phyloP scores from a whole-genome alignment of 768 basidiomycete genomes.

The Pisolithus marmoratus region DNA sequence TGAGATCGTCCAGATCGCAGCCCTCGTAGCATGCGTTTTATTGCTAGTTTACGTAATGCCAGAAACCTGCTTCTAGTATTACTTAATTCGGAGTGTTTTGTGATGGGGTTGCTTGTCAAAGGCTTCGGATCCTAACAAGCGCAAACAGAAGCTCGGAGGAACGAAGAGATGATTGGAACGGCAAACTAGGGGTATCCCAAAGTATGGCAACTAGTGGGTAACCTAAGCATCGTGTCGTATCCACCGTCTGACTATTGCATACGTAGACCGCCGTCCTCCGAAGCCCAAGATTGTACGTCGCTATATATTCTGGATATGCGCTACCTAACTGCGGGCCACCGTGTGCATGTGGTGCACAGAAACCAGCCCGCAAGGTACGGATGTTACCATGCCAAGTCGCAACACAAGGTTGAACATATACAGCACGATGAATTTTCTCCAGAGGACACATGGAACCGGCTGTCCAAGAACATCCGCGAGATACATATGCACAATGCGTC shows the following conservation, averaged over 20 bases:
- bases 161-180: slow-evolving; percentile 10
- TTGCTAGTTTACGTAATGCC: too few relatives aligned
- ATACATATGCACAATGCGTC: slow-evolving; percentile 93
- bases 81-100: background rate
- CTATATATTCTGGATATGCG: slow-evolving; percentile 14
- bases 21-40: slow-evolving; percentile 33
- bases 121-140: slow-evolving; percentile 28
- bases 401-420: slow-evolving; percentile 3
- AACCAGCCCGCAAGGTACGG: slow-evolving; percentile 43
- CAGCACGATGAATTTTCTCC: slow-evolving; percentile 76
- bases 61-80: background rate
- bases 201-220: slow-evolving; percentile 28
- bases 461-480: slow-evolving; percentile 84
- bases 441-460: slow-evolving; percentile 76
- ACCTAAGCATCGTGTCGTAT: background rate
- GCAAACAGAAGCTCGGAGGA: slow-evolving; percentile 19
- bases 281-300: slow-evolving; percentile 39
- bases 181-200: slow-evolving; percentile 5
- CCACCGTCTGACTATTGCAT: slow-evolving; percentile 11
- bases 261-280: slow-evolving; percentile 24
- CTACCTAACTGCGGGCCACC: slow-evolving; percentile 15
- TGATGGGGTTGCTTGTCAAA: slow-evolving; percentile 24
- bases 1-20: slow-evolving; percentile 60
- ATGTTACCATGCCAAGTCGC: background rate
- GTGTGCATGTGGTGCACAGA: slow-evolving; percentile 22